Evolutionary conservation across 2,329 filamentous ascomycete species (phyloP), one percentile per base, ranked within the genome.

Genomic region (Cladorrhinum sp.): DNA sequence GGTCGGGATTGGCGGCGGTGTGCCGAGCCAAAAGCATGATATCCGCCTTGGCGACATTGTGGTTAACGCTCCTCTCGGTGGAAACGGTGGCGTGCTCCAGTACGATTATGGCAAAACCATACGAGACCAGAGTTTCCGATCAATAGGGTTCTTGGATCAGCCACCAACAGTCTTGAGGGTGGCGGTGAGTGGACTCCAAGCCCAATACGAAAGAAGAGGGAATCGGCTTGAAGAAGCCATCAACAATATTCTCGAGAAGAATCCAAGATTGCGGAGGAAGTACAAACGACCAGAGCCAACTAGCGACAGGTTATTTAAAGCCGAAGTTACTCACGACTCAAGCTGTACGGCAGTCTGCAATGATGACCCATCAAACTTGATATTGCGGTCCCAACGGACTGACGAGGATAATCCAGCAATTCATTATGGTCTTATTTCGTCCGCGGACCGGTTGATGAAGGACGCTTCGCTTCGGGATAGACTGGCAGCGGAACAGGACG

Each of bases 1-100:
- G 63, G 73, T 75, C 7, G 73, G 73, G 12, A 71, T 74, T 2
- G 73, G 69, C 0, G 74, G 74, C 5, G 75, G 74, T 3, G 73
- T 68, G 0, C 75, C 75, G 61, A 78, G 62, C 48, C 76, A 1
- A 2, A 62, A 69, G 7, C 62, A 73, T 23, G 74, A 77, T n/a
- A 70, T 78, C 1, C 70, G 74, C 3, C 68, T 74, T 0, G 71
- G 72, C 6, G 70, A 74, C 45, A 50, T 74, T 18, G 71, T 73
- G n/a, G n/a, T n/a, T n/a, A n/a, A n/a, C n/a, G n/a, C n/a, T n/a
- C n/a, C n/a, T n/a, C n/a, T n/a, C n/a, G n/a, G n/a, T n/a, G n/a
- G n/a, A n/a, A n/a, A n/a, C 0, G 52, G 60, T 18, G 63, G 69
- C 1, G 67, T 74, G 2, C 50, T 73, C 8, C 72, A 75, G 23